Conservation (phyloP, 2,329 filamentous ascomycete species). For the Pestalotiopsis sp. region DNA sequence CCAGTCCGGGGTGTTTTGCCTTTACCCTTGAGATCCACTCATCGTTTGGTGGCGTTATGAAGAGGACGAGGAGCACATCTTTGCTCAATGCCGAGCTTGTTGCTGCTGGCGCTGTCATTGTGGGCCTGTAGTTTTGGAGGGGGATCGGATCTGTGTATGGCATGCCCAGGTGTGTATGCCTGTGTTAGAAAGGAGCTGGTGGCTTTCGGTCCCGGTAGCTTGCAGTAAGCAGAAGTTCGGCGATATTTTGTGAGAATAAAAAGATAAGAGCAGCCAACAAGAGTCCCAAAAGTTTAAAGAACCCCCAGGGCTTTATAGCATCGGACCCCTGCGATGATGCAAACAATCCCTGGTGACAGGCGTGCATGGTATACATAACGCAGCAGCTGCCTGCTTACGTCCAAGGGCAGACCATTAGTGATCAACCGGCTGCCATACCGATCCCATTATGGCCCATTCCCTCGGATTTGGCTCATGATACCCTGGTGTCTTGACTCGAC, state of each 20-base stretch:
- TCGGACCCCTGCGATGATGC: neutral
- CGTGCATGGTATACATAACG: too few species aligned
- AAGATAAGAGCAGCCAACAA: neutral
- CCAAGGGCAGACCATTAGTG: too few species aligned
- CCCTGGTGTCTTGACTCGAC: too few species aligned
- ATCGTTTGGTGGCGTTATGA: constrained; percentile 31
- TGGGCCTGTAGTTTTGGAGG: neutral
- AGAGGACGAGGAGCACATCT: constrained; percentile 43
- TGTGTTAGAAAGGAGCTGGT: neutral
- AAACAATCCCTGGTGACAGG: too few species aligned
- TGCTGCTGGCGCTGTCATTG: neutral
- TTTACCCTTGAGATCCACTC: constrained; percentile 38
- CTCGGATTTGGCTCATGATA: too few species aligned
- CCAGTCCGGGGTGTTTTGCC: constrained; percentile 39
- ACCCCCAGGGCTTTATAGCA: neutral
- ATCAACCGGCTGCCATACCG: too few species aligned
- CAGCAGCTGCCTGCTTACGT: too few species aligned
- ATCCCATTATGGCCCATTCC: too few species aligned
- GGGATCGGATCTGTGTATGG: neutral
- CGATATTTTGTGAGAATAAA: neutral
- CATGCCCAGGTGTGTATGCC: neutral
- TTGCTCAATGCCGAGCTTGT: constrained; percentile 22
- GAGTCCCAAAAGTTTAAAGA: neutral
- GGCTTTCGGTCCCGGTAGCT: neutral
- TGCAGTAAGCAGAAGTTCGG: neutral